These are phyloP conservation scores for Tympanopsis confertula DNA, from an alignment of 2,329 filamentous ascomycete species.

Conservation along the genomic window DNA sequence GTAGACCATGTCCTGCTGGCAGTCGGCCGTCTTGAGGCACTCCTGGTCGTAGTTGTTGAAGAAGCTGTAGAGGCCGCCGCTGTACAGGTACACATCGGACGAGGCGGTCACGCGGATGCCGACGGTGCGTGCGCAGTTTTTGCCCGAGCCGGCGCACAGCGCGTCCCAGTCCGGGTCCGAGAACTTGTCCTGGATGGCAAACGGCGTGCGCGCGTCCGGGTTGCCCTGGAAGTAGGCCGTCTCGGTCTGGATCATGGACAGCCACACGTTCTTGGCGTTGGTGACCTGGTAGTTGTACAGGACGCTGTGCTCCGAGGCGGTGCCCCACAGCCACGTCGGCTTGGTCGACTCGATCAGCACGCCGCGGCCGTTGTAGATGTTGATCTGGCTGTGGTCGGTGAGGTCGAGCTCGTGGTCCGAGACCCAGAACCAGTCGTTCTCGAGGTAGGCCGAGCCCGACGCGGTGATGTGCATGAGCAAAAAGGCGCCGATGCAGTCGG, in stretches of 20 bases:
- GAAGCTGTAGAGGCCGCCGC: conserved; percentile 70
- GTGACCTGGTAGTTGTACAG: conserved; percentile 78
- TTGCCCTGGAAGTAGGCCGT: conserved; percentile 83
- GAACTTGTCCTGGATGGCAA: conserved; percentile 42
- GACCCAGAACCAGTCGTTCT: conserved; percentile 86
- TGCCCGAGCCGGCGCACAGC: conserved; percentile 33
- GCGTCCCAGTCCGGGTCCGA: conserved; percentile 58
- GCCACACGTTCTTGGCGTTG: conserved; percentile 68
- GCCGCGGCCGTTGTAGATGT: conserved; percentile 80
- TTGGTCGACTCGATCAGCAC: conserved; percentile 65
- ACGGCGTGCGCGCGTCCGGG: conserved; percentile 59
- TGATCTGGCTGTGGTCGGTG: conserved; percentile 62
- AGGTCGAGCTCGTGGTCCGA: conserved; percentile 82
- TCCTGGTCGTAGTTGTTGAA: conserved; percentile 70
- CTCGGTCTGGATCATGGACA: conserved; percentile 78
- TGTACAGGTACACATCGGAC: conserved; percentile 56
- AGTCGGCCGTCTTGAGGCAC: conserved; percentile 56
- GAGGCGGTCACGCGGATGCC: conserved; percentile 63
- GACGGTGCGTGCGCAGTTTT: conserved; percentile 60
- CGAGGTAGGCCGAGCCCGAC: conserved; percentile 62
- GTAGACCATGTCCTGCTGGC: conserved; percentile 68
- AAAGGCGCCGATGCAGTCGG: conserved; percentile 65
- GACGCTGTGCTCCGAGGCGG: conserved; percentile 53
- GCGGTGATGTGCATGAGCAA: conserved; percentile 53
- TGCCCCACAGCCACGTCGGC: conserved; percentile 72